Base-by-base conservation (phyloP, 257 asterid species). In the Rubia yunnanensis region DNA sequence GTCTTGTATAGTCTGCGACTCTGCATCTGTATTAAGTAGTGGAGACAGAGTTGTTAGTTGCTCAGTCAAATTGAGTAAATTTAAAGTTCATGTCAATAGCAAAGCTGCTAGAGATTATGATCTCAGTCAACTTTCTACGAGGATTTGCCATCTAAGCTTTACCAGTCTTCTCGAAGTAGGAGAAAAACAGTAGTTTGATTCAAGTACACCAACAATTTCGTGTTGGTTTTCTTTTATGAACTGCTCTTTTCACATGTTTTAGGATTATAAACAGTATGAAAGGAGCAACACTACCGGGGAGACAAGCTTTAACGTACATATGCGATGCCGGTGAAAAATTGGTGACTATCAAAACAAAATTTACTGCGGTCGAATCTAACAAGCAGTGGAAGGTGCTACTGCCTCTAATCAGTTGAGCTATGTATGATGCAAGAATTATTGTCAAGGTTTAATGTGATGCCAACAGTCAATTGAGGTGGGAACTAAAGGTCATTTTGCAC, bases 191-290 rank as follows among this genome's bases (percentile, higher is more conserved):
- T 27, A 61, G n/a, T 35, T n/a, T n/a, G n/a, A 7, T 9, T n/a
- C n/a, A n/a, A n/a, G n/a, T 32, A 41, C 17, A 41, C 22, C 18
- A 14, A 60, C 22, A 10, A 0, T 52, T 22, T 26, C n/a, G 10
- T 18, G 48, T 31, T 4, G 67, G 24, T 15, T 11, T 2, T 36
- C 13, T 36, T 9, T 46, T 18, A 41, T 57, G 41, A 28, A 15
- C 10, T 20, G 34, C n/a, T n/a, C n/a, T 54, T 36, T 56, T 27
- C 53, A 15, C 57, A 32, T 36, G 61, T 39, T 61, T 59, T 90
- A 94, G 97, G 99, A 94, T 68, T 94, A 94, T 90, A 59, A 98
- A 94, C 74, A 94, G 99, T 85, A 94, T 94, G 99, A 98, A 94
- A 75, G 98, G 99, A 11, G 99, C 99, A 23, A 94, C 96, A 62